Evolutionary conservation across 2,329 filamentous ascomycete species (phyloP).

Genomic region (Pseudogymnoascus sp.): DNA sequence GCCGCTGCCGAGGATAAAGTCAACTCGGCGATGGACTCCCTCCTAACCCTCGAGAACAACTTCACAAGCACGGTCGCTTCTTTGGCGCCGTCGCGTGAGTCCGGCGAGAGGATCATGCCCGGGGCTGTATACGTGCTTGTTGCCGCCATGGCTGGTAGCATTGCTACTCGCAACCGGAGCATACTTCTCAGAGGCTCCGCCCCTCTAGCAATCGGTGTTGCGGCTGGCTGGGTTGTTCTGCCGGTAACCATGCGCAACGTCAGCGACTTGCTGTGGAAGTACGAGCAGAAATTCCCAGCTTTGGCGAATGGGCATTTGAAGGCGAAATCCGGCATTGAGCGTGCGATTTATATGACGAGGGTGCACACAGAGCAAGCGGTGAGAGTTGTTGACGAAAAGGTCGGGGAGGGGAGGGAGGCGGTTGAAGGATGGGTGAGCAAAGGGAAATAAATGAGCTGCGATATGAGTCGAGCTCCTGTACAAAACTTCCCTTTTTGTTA

Average conservation of each 20-base stretch:
- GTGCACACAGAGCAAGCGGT: conserved; percentile 64
- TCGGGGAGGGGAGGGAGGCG: conserved; percentile 64
- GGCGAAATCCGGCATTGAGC: conserved; percentile 59
- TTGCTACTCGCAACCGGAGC: conserved; percentile 80
- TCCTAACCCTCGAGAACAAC: conserved; percentile 77
- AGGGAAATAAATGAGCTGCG: conserved; percentile 39
- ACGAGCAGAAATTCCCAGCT: conserved; percentile 80
- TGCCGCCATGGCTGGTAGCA: conserved; percentile 88
- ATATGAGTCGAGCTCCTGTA: not conserved
- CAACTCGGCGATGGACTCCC: conserved; percentile 72
- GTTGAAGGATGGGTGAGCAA: conserved; percentile 88
- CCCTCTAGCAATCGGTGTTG: conserved; percentile 72
- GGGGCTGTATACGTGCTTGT: conserved; percentile 89
- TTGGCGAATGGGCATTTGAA: conserved; percentile 73
- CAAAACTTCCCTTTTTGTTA: conserved; percentile 6
- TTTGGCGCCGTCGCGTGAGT: conserved; percentile 76
- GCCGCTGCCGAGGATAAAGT: conserved; percentile 70
- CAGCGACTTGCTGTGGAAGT: conserved; percentile 78
- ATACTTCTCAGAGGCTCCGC: conserved; percentile 69
- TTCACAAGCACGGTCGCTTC: conserved; percentile 86
- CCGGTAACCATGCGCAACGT: conserved; percentile 89
- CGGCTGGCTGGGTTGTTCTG: conserved; percentile 74
- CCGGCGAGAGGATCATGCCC: conserved; percentile 81
- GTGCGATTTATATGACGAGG: conserved; percentile 65
- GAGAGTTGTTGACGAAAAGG: conserved; percentile 71